A percentile compares a stretch with the other conserved stretches of the same genome.
These are phyloP conservation scores for Kurtzmaniella fragi DNA, from an alignment of 805 yeast species.

Conservation along the genomic window DNA sequence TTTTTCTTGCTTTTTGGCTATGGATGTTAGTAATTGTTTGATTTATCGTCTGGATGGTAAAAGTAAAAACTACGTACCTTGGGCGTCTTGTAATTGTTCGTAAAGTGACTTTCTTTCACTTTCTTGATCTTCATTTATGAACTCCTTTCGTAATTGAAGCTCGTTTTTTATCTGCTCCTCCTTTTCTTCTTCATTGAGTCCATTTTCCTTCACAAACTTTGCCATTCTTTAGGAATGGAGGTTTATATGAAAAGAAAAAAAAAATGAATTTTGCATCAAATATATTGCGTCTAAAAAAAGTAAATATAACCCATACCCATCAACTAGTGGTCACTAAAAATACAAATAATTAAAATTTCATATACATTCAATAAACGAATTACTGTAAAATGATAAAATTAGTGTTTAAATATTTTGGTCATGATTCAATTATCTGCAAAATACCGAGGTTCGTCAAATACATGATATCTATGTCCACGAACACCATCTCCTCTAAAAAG, in stretches of 20 bases:
- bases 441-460: conserved; percentile 90
- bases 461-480: conserved; percentile 90
- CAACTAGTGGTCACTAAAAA: too few species aligned
- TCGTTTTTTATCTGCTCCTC: not conserved
- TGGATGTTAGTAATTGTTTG: conserved; percentile 10
- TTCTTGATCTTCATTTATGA: conserved; percentile 10
- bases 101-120: conserved; percentile 33
- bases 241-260: not conserved
- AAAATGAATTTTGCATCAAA: too few species aligned
- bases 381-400: not conserved
- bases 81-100: conserved; percentile 37
- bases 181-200: conserved; percentile 1
- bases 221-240: conserved; percentile 5
- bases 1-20: conserved; percentile 29
- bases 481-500: conserved; percentile 86
- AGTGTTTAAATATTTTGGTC: not conserved
- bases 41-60: conserved; percentile 5
- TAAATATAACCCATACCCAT: too few species aligned
- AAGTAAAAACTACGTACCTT: conserved; percentile 23
- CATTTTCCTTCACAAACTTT: conserved; percentile 10
- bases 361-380: not conserved
- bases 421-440: conserved; percentile 30
- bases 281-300: too few species aligned
- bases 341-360: not conserved
- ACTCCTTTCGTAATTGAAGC: not conserved